Evolutionary conservation across 1,284 basidiomycete species (phyloP).

Genomic region (Athelia psychrophila): DNA sequence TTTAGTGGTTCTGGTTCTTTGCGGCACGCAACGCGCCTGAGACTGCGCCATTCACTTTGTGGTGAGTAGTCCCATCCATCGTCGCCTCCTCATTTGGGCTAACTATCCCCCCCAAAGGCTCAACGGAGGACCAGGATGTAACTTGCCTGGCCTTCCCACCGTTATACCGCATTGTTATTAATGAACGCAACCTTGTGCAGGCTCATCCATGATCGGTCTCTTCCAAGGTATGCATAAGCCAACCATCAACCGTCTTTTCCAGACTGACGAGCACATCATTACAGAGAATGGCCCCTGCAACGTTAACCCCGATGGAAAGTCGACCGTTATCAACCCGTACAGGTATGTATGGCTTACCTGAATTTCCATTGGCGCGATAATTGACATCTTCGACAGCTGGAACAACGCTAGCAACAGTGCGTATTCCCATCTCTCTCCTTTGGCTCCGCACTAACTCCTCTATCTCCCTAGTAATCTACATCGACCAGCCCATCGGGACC

Average conservation of each 20-base stretch:
- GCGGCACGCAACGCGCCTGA: slow-evolving; percentile 56
- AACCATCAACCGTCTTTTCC: slow-evolving; percentile 12
- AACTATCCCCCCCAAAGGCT: slow-evolving; percentile 31
- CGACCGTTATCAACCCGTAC: slow-evolving; percentile 52
- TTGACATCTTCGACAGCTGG: slow-evolving; percentile 41
- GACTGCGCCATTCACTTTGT: slow-evolving; percentile 63
- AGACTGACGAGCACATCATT: no score
- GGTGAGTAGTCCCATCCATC: slow-evolving; percentile 27
- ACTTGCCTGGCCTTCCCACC: no score
- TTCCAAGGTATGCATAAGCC: slow-evolving; percentile 45
- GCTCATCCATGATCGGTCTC: slow-evolving; percentile 53
- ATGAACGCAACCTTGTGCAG: no score
- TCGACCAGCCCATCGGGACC: slow-evolving; percentile 73
- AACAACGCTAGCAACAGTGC: slow-evolving; percentile 67
- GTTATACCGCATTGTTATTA: no score
- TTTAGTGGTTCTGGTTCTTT: slow-evolving; percentile 73
- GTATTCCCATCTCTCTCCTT: slow-evolving; percentile 3
- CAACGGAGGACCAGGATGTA: slow-evolving; percentile 58
- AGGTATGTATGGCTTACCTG: slow-evolving; percentile 34
- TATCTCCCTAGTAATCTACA: slow-evolving; percentile 57
- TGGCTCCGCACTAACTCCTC: background rate
- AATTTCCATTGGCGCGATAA: background rate
- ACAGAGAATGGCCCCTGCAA: slow-evolving; percentile 60
- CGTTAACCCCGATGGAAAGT: slow-evolving; percentile 50
- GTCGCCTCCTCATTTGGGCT: slow-evolving; percentile 7